Conservation (phyloP, 768 basidiomycete species). For the Mycena sanguinolenta region DNA sequence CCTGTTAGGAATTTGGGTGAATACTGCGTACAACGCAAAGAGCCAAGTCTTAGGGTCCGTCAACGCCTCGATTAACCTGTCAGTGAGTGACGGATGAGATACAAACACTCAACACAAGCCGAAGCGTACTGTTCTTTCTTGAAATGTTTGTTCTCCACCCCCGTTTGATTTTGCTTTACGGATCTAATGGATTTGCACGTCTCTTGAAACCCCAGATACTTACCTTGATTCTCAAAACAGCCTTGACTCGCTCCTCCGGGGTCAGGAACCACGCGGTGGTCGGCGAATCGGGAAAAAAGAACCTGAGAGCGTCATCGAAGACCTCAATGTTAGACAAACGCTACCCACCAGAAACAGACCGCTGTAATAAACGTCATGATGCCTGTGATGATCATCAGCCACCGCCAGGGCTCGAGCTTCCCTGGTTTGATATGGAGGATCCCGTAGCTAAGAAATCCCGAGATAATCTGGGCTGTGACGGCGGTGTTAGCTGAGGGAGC, state of each 20-base stretch:
- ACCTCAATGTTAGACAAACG: too few relatives aligned
- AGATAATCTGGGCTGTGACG: slow-evolving; percentile 74
- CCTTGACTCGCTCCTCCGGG: slow-evolving; percentile 50
- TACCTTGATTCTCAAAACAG: slow-evolving; percentile 61
- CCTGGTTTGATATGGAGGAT: slow-evolving; percentile 69
- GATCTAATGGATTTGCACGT: too few relatives aligned
- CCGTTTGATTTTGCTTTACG: too few relatives aligned
- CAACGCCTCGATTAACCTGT: not conserved
- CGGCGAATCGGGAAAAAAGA: slow-evolving; percentile 70
- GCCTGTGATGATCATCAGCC: slow-evolving; percentile 71
- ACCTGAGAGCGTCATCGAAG: slow-evolving; percentile 31
- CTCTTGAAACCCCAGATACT: too few relatives aligned
- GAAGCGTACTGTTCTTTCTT: slow-evolving; percentile 73
- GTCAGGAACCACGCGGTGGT: slow-evolving; percentile 66
- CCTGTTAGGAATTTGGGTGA: not conserved
- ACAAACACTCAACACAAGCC: too few relatives aligned
- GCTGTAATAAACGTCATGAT: slow-evolving; percentile 56
- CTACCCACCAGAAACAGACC: slow-evolving; percentile 57
- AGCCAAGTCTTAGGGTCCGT: not conserved
- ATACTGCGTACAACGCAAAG: not conserved
- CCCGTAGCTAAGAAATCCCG: slow-evolving; percentile 80
- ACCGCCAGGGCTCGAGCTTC: slow-evolving; percentile 80
- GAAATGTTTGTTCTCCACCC: slow-evolving; percentile 69
- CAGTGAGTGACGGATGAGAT: too few relatives aligned
- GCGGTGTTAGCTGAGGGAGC: not conserved